These are phyloP conservation scores for Fomitopsis betulina DNA, from an alignment of 1,284 basidiomycete species.

Conservation along the genomic window DNA sequence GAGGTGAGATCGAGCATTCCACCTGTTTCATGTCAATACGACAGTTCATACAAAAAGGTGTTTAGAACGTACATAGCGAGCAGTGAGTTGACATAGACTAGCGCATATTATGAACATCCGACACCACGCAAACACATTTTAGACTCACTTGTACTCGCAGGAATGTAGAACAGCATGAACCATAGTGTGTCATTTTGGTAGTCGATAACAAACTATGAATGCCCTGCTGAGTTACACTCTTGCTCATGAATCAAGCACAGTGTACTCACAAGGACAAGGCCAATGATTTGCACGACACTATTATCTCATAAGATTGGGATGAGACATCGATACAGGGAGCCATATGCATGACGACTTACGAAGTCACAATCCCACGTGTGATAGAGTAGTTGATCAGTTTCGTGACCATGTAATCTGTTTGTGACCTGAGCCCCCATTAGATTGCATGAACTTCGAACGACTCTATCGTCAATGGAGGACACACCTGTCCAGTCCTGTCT, in stretches of 20 bases:
- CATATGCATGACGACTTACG: not conserved
- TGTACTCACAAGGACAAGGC: not conserved
- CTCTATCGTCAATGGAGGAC: not conserved
- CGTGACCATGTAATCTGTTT: not conserved
- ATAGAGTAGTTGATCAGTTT: not conserved
- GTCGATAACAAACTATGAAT: not conserved
- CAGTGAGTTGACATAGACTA: not conserved
- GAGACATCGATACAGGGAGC: not conserved
- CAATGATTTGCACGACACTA: not conserved
- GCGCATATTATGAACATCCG: not conserved
- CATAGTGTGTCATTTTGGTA: not conserved
- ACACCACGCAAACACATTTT: not conserved
- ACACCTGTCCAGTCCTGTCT: not conserved
- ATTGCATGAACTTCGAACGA: not conserved
- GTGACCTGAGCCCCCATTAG: not conserved
- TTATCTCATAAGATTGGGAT: no score
- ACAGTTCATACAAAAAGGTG: no score
- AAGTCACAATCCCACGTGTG: not conserved
- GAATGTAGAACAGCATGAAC: not conserved
- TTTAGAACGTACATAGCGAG: not conserved
- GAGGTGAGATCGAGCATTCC: not conserved
- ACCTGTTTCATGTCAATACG: not conserved
- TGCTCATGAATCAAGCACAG: not conserved
- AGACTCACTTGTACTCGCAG: not conserved
- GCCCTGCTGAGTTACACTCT: not conserved